Percentiles rank a stretch among this genome's conserved stretches.
phyloP scores from a whole-genome alignment of 805 yeast genomes.

The Candida pseudoglaebosa region DNA sequence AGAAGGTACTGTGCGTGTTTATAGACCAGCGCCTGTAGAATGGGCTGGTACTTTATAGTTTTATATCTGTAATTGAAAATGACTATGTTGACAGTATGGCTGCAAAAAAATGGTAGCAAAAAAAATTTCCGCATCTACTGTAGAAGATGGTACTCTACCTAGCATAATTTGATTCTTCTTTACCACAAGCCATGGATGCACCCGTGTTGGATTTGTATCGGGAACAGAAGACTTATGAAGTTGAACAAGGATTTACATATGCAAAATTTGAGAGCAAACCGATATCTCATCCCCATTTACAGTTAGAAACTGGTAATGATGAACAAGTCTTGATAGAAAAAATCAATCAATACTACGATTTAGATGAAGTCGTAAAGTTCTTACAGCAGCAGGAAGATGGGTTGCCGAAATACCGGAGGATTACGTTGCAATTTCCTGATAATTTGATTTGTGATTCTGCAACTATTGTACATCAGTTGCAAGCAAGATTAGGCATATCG shows the following conservation, averaged over 20 bases:
- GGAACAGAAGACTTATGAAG: background rate
- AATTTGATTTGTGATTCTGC: constrained; percentile 72
- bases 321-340: constrained; percentile 22
- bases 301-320: constrained; percentile 6
- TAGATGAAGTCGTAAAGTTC: constrained; percentile 43
- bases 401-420: constrained; percentile 34
- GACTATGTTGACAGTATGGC: constrained; percentile 6
- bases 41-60: constrained; percentile 34
- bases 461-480: constrained; percentile 55
- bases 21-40: constrained; percentile 43
- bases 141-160: too few species aligned
- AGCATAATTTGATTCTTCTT: too few species aligned
- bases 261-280: constrained; percentile 2
- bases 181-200: background rate
- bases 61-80: background rate
- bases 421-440: constrained; percentile 93
- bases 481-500: constrained; percentile 27
- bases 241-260: constrained; percentile 3
- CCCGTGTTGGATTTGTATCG: constrained; percentile 1
- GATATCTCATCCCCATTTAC: constrained; percentile 4
- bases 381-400: constrained; percentile 28
- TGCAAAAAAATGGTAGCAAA: background rate
- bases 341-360: constrained; percentile 51
- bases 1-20: constrained; percentile 43
- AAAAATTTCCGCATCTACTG: background rate